Evolutionary conservation across 805 yeast genomes (phyloP).

Genomic region (Suhomyces vadensis): DNA sequence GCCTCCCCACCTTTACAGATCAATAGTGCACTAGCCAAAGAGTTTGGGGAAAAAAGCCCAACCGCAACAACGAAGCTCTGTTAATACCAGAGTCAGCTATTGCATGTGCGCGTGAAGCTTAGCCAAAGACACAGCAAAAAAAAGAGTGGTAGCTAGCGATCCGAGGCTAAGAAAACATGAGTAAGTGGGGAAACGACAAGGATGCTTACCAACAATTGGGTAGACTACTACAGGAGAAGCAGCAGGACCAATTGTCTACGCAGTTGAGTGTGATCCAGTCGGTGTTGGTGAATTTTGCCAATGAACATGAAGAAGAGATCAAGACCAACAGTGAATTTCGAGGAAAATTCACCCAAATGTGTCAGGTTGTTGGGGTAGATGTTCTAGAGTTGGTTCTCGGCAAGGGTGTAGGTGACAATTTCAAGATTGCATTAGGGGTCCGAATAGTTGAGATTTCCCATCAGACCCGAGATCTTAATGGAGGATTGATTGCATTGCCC

Average conservation of each 20-base stretch:
- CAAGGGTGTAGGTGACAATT: conserved; percentile 47
- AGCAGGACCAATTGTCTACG: conserved; percentile 60
- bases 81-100: too few species aligned
- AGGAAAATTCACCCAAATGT: conserved; percentile 71
- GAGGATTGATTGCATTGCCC: conserved; percentile 72
- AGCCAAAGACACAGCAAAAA: not conserved
- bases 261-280: conserved; percentile 78
- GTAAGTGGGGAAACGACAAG: conserved; percentile 6
- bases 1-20: too few species aligned
- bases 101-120: conserved; percentile 1
- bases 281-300: conserved; percentile 73
- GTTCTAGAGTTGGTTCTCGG: conserved; percentile 51
- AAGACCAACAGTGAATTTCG: conserved; percentile 63
- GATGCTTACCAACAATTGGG: conserved; percentile 51
- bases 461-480: conserved; percentile 68
- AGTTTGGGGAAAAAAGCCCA: too few species aligned
- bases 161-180: conserved; percentile 2
- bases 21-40: too few species aligned
- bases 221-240: conserved; percentile 48
- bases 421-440: conserved; percentile 66
- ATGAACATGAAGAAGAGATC: conserved; percentile 68
- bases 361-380: conserved; percentile 80
- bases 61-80: too few species aligned
- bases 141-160: not conserved
- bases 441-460: conserved; percentile 76